A percentile compares a stretch with the other conserved stretches of the same genome.
phyloP scores from a whole-genome alignment of 2,329 filamentous ascomycete genomes.

The Colletotrichum euphorbiae region DNA sequence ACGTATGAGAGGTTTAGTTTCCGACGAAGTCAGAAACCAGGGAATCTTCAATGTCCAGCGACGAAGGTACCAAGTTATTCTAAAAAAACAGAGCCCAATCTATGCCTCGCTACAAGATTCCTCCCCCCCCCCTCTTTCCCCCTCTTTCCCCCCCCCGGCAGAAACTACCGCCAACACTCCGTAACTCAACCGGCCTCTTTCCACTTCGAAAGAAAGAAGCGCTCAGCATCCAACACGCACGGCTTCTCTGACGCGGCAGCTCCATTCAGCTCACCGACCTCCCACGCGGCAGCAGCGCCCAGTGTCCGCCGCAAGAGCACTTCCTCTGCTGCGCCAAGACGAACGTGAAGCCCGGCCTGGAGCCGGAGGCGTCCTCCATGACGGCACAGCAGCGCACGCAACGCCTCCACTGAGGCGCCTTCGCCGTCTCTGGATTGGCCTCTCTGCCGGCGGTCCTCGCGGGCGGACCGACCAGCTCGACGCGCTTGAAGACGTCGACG shows the following conservation, averaged over 20 bases:
- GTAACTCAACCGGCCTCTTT: too few relatives aligned
- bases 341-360: constrained; percentile 63
- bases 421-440: constrained; percentile 56
- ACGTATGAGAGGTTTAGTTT: too few relatives aligned
- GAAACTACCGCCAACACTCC: too few relatives aligned
- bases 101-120: too few relatives aligned
- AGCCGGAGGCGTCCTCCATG: constrained; percentile 69
- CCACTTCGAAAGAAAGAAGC: too few relatives aligned
- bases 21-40: background rate
- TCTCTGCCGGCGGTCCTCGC: constrained; percentile 22
- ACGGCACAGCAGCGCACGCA: constrained; percentile 72
- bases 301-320: constrained; percentile 66
- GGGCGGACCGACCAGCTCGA: constrained; percentile 55
- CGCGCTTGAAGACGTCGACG: constrained; percentile 70
- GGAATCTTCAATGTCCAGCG: background rate
- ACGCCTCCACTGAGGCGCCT: constrained; percentile 53
- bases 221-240: too few relatives aligned
- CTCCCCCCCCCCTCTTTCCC: background rate
- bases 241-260: too few relatives aligned
- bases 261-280: constrained; percentile 20
- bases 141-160: too few relatives aligned
- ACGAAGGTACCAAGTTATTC: too few relatives aligned
- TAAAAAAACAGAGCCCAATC: too few relatives aligned
- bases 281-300: constrained; percentile 57
- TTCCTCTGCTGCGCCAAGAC: constrained; percentile 65